Evolutionary conservation across 2,329 filamentous ascomycete genomes (phyloP).

Genomic region (Sporothrix pseudoabietina): DNA sequence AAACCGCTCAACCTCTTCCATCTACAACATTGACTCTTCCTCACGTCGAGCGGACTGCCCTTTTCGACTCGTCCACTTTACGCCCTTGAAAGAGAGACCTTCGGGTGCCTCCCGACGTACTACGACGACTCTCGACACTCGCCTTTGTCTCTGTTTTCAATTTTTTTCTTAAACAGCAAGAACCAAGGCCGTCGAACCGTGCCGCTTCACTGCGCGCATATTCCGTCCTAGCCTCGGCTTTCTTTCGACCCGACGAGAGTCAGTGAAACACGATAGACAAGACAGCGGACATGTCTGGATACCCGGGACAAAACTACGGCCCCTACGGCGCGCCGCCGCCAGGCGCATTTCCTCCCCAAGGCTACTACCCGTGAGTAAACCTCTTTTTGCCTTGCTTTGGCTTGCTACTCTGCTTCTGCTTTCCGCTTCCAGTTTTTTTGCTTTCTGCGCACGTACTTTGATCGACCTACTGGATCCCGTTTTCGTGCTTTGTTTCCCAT

Average conservation of each 20-base stretch:
- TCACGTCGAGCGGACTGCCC: background rate
- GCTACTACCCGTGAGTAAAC: conserved; percentile 28
- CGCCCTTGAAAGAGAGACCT: background rate
- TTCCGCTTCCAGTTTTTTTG: background rate
- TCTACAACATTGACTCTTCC: background rate
- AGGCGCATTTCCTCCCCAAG: conserved; percentile 29
- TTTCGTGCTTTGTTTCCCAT: background rate
- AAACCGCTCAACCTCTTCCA: background rate
- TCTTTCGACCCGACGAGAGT: background rate
- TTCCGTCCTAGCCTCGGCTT: background rate
- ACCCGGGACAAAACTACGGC: conserved; percentile 23
- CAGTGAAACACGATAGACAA: background rate
- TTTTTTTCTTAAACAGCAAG: background rate
- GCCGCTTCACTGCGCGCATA: conserved; percentile 24
- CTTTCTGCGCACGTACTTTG: background rate
- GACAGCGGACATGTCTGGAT: conserved; percentile 27
- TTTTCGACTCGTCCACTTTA: too few species aligned
- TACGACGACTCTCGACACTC: background rate
- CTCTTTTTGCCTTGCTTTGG: background rate
- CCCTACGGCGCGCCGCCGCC: conserved; percentile 30
- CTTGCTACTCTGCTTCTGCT: too few species aligned
- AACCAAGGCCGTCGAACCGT: background rate
- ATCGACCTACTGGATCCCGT: background rate
- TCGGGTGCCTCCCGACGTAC: conserved; percentile 12
- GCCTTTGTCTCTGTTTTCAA: background rate